Percentiles rank a stretch among this genome's conserved stretches.
phyloP scores from a whole-genome alignment of 2,329 filamentous ascomycete species.

The Alternaria sp. region DNA sequence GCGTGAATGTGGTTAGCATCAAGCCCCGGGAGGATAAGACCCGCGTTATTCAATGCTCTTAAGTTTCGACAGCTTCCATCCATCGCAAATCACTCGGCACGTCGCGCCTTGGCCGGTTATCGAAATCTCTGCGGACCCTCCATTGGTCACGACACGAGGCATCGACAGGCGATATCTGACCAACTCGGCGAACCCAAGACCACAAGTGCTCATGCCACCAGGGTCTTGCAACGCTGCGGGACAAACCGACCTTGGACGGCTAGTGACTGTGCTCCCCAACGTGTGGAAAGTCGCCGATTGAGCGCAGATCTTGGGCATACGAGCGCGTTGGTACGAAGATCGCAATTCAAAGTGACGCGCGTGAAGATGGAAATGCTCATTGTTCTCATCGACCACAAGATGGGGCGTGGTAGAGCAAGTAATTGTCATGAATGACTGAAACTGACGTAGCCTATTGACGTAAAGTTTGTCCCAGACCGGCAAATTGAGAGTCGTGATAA shows the following conservation, averaged over 20 bases:
- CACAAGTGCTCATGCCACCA: constrained; percentile 14
- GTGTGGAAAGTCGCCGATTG: constrained; percentile 30
- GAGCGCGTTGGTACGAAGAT: constrained; percentile 30
- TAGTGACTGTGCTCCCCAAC: constrained; percentile 27
- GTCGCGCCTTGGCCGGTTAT: constrained; percentile 15
- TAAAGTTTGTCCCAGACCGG: constrained; percentile 4
- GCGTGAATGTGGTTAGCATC: constrained; percentile 13
- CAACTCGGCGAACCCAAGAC: constrained; percentile 14
- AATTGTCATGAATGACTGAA: constrained; percentile 4
- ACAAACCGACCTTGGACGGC: constrained; percentile 26
- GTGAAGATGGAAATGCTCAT: constrained; percentile 1
- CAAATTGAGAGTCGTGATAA: constrained; percentile 11
- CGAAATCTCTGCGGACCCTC: constrained; percentile 17
- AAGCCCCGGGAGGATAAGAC: constrained; percentile 5
- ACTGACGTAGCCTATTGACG: constrained; percentile 11
- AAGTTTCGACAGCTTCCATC: constrained; percentile 12
- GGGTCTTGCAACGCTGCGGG: constrained; percentile 30
- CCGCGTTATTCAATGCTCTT: constrained; percentile 7
- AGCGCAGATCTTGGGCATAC: constrained; percentile 35
- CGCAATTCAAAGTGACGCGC: constrained; percentile 30
- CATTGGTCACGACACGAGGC: constrained; percentile 12
- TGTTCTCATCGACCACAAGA: constrained; percentile 7
- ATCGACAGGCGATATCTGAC: constrained; percentile 3
- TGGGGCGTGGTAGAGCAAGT: constrained; percentile 1
- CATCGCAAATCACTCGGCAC: constrained; percentile 14